phyloP scores from a whole-genome alignment of 1,284 basidiomycete genomes.

The Cutaneotrichosporon cutaneum region DNA sequence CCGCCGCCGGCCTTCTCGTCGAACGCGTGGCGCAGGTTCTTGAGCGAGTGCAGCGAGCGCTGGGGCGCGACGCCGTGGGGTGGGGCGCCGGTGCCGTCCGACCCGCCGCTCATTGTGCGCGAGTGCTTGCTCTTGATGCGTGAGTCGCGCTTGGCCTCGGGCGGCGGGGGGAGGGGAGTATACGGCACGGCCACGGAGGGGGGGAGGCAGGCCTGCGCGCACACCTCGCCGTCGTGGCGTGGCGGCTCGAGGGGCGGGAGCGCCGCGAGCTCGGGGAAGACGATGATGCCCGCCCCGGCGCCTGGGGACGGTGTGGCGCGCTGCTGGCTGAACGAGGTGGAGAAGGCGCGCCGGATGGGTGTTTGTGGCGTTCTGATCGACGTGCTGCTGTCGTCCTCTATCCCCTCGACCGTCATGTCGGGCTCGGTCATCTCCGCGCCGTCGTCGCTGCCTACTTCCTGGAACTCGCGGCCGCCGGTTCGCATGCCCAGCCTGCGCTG shows the following conservation, averaged over 20 bases:
- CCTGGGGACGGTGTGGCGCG: conserved; percentile 6
- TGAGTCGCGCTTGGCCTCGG: background rate
- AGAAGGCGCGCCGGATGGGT: conserved; percentile 19
- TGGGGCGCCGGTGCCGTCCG: too few species aligned
- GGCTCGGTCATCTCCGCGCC: conserved; percentile 3
- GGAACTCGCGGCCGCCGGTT: conserved; percentile 8
- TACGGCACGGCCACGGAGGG: conserved; percentile 22
- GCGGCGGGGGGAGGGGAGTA: conserved; percentile 17
- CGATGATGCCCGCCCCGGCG: conserved; percentile 23
- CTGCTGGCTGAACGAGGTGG: conserved; percentile 10
- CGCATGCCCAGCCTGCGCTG: conserved; percentile 5
- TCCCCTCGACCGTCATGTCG: conserved; percentile 1
- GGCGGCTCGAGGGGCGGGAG: conserved; percentile 17
- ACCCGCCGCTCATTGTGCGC: background rate
- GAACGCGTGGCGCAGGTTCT: conserved; percentile 9
- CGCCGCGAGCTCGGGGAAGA: conserved; percentile 28
- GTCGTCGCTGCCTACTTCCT: conserved; percentile 13
- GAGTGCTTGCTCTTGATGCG: conserved; percentile 1
- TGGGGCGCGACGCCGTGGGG: background rate
- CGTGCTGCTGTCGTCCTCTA: conserved; percentile 16
- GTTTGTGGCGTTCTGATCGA: conserved; percentile 11
- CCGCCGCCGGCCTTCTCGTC: conserved; percentile 9
- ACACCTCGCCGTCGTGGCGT: conserved; percentile 21
- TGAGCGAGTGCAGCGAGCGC: conserved; percentile 10
- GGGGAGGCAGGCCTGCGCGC: conserved; percentile 23